phyloP scores from a whole-genome alignment of 306 rosid genomes.

The Quercus variabilis region DNA sequence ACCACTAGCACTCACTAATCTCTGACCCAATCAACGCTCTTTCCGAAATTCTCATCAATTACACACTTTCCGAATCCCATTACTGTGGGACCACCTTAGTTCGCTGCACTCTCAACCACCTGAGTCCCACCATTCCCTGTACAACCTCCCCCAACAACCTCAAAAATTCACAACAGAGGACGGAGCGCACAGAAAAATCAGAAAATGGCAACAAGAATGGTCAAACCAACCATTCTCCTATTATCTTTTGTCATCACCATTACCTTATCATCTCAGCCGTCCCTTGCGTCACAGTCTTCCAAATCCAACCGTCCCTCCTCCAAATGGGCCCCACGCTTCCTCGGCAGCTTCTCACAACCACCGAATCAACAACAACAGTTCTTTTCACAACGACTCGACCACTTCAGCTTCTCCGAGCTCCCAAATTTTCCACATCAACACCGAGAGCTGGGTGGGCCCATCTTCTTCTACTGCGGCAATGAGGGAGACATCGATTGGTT shows the following conservation, averaged over 20 bases:
- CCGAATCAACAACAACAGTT: too few species aligned
- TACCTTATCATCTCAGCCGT: too few species aligned
- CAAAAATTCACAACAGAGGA: too few species aligned
- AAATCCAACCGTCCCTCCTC: background rate
- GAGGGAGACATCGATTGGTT: too few species aligned
- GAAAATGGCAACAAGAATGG: too few species aligned
- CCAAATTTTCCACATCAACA: constrained; percentile 38
- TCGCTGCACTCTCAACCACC: background rate
- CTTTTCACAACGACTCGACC: too few species aligned
- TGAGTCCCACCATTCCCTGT: background rate
- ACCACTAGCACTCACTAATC: too few species aligned
- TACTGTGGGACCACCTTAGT: background rate
- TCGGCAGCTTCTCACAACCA: constrained; percentile 6
- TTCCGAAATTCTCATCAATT: background rate
- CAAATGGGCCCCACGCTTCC: constrained; percentile 39
- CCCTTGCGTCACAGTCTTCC: too few species aligned
- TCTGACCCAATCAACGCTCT: background rate
- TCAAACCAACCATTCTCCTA: too few species aligned
- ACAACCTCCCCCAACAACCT: background rate
- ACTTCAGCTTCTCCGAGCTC: background rate
- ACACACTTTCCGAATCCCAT: background rate
- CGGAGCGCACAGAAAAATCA: too few species aligned
- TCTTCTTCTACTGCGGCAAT: constrained; percentile 39
- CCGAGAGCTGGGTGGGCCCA: constrained; percentile 59
- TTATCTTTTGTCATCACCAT: too few species aligned